Base-by-base conservation (phyloP, 176 grass and related monocot species). In the Coix lacrymajobi region DNA sequence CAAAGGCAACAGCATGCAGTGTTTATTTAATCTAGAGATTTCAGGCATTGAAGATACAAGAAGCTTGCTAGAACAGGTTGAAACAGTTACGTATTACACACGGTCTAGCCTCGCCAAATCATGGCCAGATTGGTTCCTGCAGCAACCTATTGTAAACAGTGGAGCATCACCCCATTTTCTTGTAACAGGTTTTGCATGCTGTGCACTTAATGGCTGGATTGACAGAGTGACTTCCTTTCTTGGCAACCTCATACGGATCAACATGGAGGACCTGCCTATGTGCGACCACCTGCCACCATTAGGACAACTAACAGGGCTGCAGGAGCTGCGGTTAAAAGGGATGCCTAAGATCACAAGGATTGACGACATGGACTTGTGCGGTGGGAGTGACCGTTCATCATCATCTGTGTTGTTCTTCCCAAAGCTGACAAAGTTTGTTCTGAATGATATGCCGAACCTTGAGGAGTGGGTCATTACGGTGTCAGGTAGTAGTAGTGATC, bases 321-420 rank as follows among this genome's bases (percentile, higher is more conserved):
- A 77, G 33, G 56, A 77, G 14, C 36, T 77, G n/a, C 75, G 75
- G 14, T 25, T 77, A 2, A 61, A 77, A 77, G 56, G 75, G 54
- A 62, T 77, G 75, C 54, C 75, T 17, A 77, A 77, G 6, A 77
- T 77, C 13, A 41, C 1, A 56, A 77, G 33, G 4, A 77, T 77
- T 5, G 49, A 52, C 0, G 11, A 75, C 19, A 40, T 22, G 52
- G 54, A 62, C n/a, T 62, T 77, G 6, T 52, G 49, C 7, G 16
- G 75, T 5, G n/a, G 54, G 12, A 24, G 75, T 11, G 6, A 77
- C 20, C 11, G 10, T 26, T 37, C 52, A 26, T 39, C 74, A 40
- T 15, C 11, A 52, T 52, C 46, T 28, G 22, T 7, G 15, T 25
- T 26, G 33, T 77, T 77, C 12, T 77, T 77, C 54, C 75, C 75